Conservation (phyloP, 1,284 basidiomycete genomes). For the Ceratobasidium theobromae region DNA sequence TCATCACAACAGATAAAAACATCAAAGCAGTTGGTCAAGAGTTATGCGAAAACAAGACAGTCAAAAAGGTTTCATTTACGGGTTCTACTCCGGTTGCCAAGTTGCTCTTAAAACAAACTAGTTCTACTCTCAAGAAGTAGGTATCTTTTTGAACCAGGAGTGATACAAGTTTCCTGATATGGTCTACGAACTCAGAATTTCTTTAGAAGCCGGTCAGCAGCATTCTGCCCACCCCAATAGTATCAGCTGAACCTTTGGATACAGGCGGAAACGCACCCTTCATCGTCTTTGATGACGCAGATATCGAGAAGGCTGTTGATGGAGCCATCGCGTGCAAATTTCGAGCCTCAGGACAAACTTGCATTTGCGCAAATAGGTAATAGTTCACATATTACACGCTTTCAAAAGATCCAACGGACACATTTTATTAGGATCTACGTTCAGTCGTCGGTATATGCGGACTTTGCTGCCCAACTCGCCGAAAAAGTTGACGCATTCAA, state of each 20-base stretch:
- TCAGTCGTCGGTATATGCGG: constrained; percentile 80
- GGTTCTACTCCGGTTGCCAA: constrained; percentile 92
- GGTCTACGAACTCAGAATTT: constrained; percentile 54
- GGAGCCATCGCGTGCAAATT: constrained; percentile 90
- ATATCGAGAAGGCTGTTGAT: constrained; percentile 93
- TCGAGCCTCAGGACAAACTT: constrained; percentile 87
- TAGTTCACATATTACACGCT: constrained; percentile 31
- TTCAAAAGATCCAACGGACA: constrained; percentile 29
- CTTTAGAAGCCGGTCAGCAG: constrained; percentile 68
- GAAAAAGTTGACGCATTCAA: constrained; percentile 88
- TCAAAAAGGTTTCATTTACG: constrained; percentile 93
- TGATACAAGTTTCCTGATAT: neutral
- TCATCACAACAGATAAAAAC: constrained; percentile 85
- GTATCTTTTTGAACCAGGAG: constrained; percentile 40
- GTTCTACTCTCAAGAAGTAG: constrained; percentile 89
- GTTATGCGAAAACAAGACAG: constrained; percentile 65
- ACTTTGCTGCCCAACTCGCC: constrained; percentile 80
- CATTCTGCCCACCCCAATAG: neutral
- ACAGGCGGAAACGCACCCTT: constrained; percentile 84
- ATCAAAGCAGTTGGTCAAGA: constrained; percentile 76
- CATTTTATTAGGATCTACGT: constrained; percentile 86
- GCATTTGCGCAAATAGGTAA: constrained; percentile 39
- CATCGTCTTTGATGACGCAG: constrained; percentile 96
- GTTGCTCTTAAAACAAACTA: constrained; percentile 78
- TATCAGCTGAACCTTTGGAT: constrained; percentile 31